Base-by-base conservation (phyloP, 768 basidiomycete species). In the Asterophora parasitica region DNA sequence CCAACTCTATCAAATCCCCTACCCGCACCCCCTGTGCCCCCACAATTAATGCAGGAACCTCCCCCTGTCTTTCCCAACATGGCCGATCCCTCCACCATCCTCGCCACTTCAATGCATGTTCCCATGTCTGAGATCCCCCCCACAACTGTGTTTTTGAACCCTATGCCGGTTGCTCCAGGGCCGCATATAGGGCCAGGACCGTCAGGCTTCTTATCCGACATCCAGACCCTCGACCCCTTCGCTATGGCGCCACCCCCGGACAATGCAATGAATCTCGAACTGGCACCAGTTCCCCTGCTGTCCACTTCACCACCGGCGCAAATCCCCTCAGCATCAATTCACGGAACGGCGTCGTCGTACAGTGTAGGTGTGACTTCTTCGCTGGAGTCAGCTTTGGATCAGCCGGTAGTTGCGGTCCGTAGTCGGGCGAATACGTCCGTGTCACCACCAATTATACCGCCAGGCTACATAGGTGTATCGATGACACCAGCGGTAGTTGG, bases 331-430 rank as follows among this genome's bases (percentile, higher is more conserved):
- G 64, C 71, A 23, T 64, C 64, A 40, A 60, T 71, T 35, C 71
- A 70, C 54, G 65, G 62, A 13, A 58, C 67, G n/a, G 57, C 69
- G 13, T 62, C 75, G 28, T 61, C 71, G 17, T 75, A 70, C 54
- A 56, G 57, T 28, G 55, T 66, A 19, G 66, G 64, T 35, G 71
- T 67, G 16, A 60, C 70, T 13, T 74, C 74, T 0, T 74, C 77
- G 20, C 64, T 76, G 15, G 72, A 74, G 36, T 67, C 72, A 43
- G 71, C 74, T 17, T 66, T 76, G 42, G 73, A 73, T 53, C 69
- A 67, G 20, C 56, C 64, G 30, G 60, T 55, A 37, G 60, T 66
- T 23, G 53, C 64, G 11, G 59, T 54, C 15, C 71, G 68, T 39
- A 71, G 67, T 60, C 68, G 69, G 41, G 66, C 70, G 28, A 71